phyloP scores from a whole-genome alignment of 495 filamentous ascomycete genomes.

The Aspergillus sparsus region DNA sequence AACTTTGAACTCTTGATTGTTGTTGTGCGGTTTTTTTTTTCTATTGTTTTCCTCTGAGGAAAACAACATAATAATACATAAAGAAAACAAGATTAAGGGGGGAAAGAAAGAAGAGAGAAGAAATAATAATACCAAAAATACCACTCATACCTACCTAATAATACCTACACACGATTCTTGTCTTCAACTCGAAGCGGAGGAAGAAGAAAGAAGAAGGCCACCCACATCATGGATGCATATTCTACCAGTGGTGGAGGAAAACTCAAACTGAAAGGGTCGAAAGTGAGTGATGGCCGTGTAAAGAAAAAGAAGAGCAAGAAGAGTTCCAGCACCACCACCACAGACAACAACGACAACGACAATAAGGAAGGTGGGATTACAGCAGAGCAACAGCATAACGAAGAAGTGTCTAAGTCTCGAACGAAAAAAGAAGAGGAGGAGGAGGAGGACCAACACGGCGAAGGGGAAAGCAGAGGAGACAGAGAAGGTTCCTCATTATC shows the following conservation, averaged over 20 bases:
- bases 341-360: constrained; percentile 39
- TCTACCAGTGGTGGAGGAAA: constrained; percentile 62
- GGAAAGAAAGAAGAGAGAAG: background rate
- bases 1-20: no score
- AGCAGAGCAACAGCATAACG: constrained; percentile 3
- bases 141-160: background rate
- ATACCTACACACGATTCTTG: background rate
- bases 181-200: background rate
- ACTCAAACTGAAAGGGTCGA: constrained; percentile 78
- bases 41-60: background rate
- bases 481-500: background rate
- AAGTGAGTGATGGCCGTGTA: constrained; percentile 52
- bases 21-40: no score
- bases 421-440: constrained; percentile 13
- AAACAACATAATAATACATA: background rate
- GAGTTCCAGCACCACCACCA: constrained; percentile 50
- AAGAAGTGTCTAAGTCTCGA: constrained; percentile 10
- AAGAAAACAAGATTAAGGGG: background rate
- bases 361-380: constrained; percentile 5
- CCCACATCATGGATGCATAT: constrained; percentile 60
- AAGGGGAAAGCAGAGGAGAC: background rate
- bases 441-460: background rate
- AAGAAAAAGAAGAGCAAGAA: constrained; percentile 65
- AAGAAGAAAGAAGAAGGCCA: constrained; percentile 11
- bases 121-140: background rate